A percentile compares a stretch with the other conserved stretches of the same genome.
These are phyloP conservation scores for Ceratobasidium sp. DNA, from an alignment of 1,284 basidiomycete species.

Conservation along the genomic window DNA sequence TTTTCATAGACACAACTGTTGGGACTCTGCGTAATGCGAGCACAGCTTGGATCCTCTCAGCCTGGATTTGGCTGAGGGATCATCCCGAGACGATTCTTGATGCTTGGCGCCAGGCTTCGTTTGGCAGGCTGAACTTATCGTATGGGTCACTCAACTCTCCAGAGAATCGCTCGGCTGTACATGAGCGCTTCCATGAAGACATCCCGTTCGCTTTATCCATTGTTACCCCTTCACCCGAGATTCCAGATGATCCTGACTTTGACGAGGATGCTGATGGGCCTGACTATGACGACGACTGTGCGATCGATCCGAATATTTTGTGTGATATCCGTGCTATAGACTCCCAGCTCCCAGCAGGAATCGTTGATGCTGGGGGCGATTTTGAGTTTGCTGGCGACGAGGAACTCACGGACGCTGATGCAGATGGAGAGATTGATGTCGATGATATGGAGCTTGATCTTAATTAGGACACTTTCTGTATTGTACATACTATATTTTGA, in stretches of 20 bases:
- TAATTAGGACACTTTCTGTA: not conserved
- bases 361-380: not conserved
- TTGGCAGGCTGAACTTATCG: slow-evolving; percentile 1
- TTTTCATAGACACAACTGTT: not conserved
- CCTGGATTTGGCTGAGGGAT: not conserved
- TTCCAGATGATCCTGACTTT: not conserved
- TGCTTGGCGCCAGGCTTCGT: not conserved
- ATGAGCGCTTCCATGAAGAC: not conserved
- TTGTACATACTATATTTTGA: not conserved
- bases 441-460: not conserved
- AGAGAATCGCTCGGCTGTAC: not conserved
- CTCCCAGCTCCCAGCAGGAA: not conserved
- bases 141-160: not conserved
- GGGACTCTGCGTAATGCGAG: not conserved
- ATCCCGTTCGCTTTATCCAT: not conserved
- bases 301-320: not conserved
- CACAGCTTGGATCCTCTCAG: slow-evolving; percentile 3
- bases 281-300: slow-evolving; percentile 1
- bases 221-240: not conserved
- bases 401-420: not conserved
- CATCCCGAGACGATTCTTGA: slow-evolving; percentile 1
- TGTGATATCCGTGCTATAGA: not conserved
- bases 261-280: not conserved
- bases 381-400: not conserved
- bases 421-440: not conserved